Base-by-base conservation (phyloP, 2,329 filamentous ascomycete genomes). In the Calonectria pseudoreteaudii region DNA sequence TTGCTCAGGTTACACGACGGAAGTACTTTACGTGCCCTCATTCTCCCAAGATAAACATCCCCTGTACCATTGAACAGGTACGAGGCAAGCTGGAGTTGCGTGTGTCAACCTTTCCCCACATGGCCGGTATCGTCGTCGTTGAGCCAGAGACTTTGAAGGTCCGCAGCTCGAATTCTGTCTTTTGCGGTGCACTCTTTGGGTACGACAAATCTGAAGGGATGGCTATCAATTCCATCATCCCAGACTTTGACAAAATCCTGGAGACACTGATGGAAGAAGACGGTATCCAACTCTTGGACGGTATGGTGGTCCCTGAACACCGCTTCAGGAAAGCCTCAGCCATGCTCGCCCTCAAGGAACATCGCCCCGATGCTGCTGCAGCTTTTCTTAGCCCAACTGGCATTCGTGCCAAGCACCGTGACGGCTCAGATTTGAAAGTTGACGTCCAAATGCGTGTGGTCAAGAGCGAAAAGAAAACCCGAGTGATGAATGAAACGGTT, bases 391-490 rank as follows among this genome's bases (percentile, higher is more conserved):
- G 94, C 69, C 95, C 97, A 2, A 94, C 94, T 77, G 97, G 97
- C 16, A 88, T 99, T 50, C 91, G 93, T 7, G 97, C 95, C 0
- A 93, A 91, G 80, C 97, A 99, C 83, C 92, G 96, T 49, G 97
- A 99, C 82, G 96, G 97, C 4, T 94, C 94, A 0, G 94, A 97
- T 75, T 93, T 99, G 76, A 96, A 95, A 84, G 94, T 99, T 44
- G 97, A 99, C 82, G 93, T 98, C 36, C 97, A 99, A 85, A 95
- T 99, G 94, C 92, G 97, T 41, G 95, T 99, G 30, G 96, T 98
- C 20, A 95, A 96, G 85, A 98, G 94, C 83, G 95, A 96, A 79
- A 93, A 92, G 77, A 91, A 92, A 71, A 85, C 88, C 4, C 88
- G 89, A 68, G 87, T 91, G 74, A 89, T 90, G 68, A 90, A 93